Evolutionary conservation across 1,139 yeast species (phyloP), one percentile per base, ranked within the genome.

Genomic region (Magnusiomyces sp.): DNA sequence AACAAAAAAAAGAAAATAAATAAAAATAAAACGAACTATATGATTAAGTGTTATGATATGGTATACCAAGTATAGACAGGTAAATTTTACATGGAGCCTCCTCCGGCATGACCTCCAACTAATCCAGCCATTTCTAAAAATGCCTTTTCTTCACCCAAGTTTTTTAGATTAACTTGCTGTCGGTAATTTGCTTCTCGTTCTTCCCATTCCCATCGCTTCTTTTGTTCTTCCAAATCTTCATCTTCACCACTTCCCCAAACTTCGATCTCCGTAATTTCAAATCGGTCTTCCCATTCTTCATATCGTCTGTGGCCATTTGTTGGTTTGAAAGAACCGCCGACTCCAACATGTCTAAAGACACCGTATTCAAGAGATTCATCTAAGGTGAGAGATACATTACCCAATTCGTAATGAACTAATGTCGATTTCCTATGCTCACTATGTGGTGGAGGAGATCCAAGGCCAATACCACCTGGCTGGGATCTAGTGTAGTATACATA

Each of bases 201-300:
- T 62, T 90, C 97, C 96, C 96, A 88, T 60, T 83, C 90, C 94
- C 95, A 84, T 55, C 77, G 78, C 59, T 77, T 78, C 51, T 39
- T 23, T 33, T 90, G 97, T 53, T 83, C 90, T 31, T 77, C 83
- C 47, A 88, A 69, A 55, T 86, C 95, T 54, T 80, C 79, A 19
- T 77, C 78, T 5, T 85, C 79, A 0, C 97, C 97, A 51, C 88
- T 75, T 0, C 97, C 97, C 92, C 95, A 86, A 0, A 88, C 95
- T 63, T 89, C 96, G 20, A 90, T 69, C 56, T 84, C 90, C 2
- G 81, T 79, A 9, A 90, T 77, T 52, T 75, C 66, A 59, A 90
- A 81, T 47, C 90, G 70, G 55, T 83, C 81, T 62, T 90, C 97
- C 61, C 72, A 85, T 54, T 77, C 79, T 2, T 51, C 47, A 4